Evolutionary conservation across 2,329 filamentous ascomycete species (phyloP).

Genomic region (Aspergillus sp.): DNA sequence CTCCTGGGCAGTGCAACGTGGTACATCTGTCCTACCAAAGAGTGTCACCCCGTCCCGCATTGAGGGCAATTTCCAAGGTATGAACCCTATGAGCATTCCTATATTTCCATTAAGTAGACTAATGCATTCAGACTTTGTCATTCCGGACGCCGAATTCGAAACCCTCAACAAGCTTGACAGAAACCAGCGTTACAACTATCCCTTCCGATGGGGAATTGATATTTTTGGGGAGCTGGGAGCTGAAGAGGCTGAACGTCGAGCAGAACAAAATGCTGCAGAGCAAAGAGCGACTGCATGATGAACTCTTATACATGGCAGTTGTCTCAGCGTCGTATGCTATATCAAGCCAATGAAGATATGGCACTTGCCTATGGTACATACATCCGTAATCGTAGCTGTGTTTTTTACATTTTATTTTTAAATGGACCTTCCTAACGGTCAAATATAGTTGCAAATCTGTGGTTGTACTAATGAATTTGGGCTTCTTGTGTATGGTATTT

Average conservation of each 20-base stretch:
- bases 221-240: constrained; percentile 39
- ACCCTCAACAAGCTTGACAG: constrained; percentile 36
- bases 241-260: constrained; percentile 30
- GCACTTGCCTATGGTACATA: not conserved
- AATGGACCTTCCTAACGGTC: too few species aligned
- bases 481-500: not conserved
- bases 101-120: not conserved
- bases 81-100: not conserved
- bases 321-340: not conserved
- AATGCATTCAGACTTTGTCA: constrained; percentile 27
- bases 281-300: constrained; percentile 15
- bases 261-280: constrained; percentile 28
- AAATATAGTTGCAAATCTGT: too few species aligned
- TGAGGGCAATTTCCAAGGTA: constrained; percentile 48
- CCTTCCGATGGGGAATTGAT: constrained; percentile 39
- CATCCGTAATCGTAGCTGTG: not conserved
- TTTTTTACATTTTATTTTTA: too few species aligned
- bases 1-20: constrained; percentile 56
- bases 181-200: constrained; percentile 39
- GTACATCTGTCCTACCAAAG: constrained; percentile 56
- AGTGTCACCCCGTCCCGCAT: constrained; percentile 55
- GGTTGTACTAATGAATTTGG: too few species aligned
- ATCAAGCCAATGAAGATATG: not conserved
- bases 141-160: constrained; percentile 36
- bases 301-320: not conserved